Evolutionary conservation across 371 early-diverging fungal genomes (phyloP), one percentile per base, ranked within the genome.

Genomic region (Amoeboaphelidium occidentale): DNA sequence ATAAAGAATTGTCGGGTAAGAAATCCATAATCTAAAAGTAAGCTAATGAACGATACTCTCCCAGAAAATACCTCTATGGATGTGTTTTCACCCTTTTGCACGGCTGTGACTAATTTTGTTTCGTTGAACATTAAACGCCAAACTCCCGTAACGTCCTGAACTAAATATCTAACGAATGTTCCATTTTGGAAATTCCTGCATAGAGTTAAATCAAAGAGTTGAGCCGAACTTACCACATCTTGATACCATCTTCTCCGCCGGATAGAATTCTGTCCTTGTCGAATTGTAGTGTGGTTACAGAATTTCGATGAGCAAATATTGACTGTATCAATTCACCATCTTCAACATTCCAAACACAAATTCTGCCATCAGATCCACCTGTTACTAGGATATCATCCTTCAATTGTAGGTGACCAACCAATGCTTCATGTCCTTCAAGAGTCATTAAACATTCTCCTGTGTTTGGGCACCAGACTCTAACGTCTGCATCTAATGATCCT

Each of bases 61-160:
- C n/a, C n/a, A n/a, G n/a, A n/a, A n/a, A n/a, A n/a, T 17, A 32
- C 17, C 17, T 32, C 39, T 10, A 32, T 32, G 17, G 39, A 10
- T 32, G 39, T 32, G 6, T 6, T 32, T 2, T 58, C 56, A 39
- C 67, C 72, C 55, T 75, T 68, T 61, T 84, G 79, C 6, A 87
- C 77, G 0, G 89, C 91, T 0, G 78, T 77, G 0, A 92, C 84
- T 52, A 91, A 79, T 20, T 81, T 64, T 4, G 75, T 68, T 46
- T 81, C 76, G 57, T 88, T 81, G 70, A 87, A 84, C 23, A 73
- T 63, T 20, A 92, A 88, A 57, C 87, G 72, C 89, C 97, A 98
- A 3, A 94, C 88, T 20, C 90, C 79, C 17, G 69, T 63, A 2
- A 63, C 58, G 44, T 66, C 58, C 6, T 47, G 24, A 23, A 45